These are phyloP conservation scores for Zopfia rhizophila DNA, from an alignment of 2,329 filamentous ascomycete species.

Conservation along the genomic window DNA sequence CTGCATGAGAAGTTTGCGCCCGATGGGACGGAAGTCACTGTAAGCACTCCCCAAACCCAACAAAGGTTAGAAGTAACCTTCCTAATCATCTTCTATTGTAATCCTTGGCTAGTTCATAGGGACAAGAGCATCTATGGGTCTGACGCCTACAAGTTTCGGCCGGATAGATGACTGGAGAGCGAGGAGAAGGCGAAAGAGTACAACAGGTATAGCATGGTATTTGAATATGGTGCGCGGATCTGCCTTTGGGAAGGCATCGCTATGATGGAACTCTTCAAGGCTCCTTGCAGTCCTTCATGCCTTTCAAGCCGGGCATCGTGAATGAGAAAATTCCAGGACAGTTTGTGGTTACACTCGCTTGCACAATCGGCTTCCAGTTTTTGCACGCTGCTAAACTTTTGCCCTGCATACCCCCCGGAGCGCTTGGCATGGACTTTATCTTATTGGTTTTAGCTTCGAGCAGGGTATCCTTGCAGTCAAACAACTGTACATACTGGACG, in stretches of 20 bases:
- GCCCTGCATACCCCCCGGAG: too few species aligned
- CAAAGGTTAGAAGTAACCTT: too few species aligned
- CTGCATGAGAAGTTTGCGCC: conserved; percentile 45
- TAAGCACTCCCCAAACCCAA: too few species aligned
- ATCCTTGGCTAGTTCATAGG: conserved; percentile 43
- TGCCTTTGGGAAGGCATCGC: conserved; percentile 64
- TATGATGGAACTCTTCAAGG: conserved; percentile 64
- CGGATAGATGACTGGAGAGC: conserved; percentile 45
- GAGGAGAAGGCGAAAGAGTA: conserved; percentile 54
- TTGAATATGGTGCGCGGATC: conserved; percentile 61
- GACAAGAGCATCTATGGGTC: conserved; percentile 40
- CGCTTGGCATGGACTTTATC: too few species aligned
- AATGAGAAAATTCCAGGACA: conserved; percentile 42
- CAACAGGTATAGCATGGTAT: conserved; percentile 61
- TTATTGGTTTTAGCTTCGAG: too few species aligned
- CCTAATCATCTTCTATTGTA: too few species aligned
- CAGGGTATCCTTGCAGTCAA: too few species aligned
- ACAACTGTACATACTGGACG: too few species aligned
- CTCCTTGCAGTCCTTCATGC: conserved; percentile 54
- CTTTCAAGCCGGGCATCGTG: conserved; percentile 46
- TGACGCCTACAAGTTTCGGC: conserved; percentile 39
- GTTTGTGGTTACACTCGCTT: conserved; percentile 55
- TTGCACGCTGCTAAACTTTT: too few species aligned
- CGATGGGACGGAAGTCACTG: conserved; percentile 39
- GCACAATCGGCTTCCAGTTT: too few species aligned